Evolutionary conservation across 2,329 filamentous ascomycete genomes (phyloP), one percentile per base, ranked within the genome.

Genomic region (Neopestalotiopsis rosae): DNA sequence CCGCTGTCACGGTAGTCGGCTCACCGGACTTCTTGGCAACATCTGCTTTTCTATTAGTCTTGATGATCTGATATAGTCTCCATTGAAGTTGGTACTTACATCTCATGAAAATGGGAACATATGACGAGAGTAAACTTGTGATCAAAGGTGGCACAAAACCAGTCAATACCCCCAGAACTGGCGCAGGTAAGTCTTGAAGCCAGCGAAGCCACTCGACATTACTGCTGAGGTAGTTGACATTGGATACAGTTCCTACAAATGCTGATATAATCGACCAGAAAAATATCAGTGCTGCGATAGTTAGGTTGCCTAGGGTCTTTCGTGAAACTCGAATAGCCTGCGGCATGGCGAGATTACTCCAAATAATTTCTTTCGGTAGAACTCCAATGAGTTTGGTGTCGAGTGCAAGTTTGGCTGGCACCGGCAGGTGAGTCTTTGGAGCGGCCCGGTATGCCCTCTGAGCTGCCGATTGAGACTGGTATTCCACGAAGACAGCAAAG

Each of bases 401-500:
- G 12, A 70, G 28, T 38, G 62, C 40, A 13, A 69, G 10, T 57
- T 65, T 69, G 6, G 61, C 9, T 40, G 69, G 64, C 5, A 67
- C 59, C 71, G 32, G 75, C 71, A 52, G 74, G 74, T 4, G 69
- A 67, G 38, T 76, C 71, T 63, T 79, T 71, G 65, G 32, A 13
- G 52, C 61, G 12, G 58, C 58, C 80, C 98, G 95, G 80, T 88
- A 97, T 30, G 95, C 95, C 68, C 87, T 85, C 79, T 99, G 95
- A 9, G 96, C 96, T 70, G 94, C 93, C 30, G 91, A 88, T 77
- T 97, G 93, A 3, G 88, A 90, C 71, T 89, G 87, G 77, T 97
- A 99, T 77, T 98, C 95, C 72, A 99, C 93, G 75, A 99, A 98
- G n/a, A 96, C 92, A 3, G 94, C 91, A 66, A 67, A 91, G 84